Base-by-base conservation (phyloP, 768 basidiomycete genomes). In the Agaricus sinodeliciosus region DNA sequence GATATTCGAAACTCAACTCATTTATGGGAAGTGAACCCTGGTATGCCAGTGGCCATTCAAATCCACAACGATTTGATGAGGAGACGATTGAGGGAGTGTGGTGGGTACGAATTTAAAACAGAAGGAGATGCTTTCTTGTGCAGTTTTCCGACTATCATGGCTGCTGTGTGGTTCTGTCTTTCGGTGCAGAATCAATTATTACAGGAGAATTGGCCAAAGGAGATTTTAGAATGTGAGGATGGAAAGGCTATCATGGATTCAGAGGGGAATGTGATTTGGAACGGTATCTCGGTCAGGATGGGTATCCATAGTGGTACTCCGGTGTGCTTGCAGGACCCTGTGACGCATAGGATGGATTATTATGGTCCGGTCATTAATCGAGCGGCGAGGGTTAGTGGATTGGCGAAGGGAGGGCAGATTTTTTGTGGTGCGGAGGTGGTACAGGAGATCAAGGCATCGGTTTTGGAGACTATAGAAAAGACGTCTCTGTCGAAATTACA, bases 121-220 rank as follows among this genome's bases (percentile, higher is more conserved):
- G 96, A 99, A 84, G 96, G 96, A 26, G 96, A 98, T 62, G 85
- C 95, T 0, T 99, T 99, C 75, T 94, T 99, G 90, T 94, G 94
- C 49, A 92, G 95, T 18, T 99, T 99, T 78, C 89, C 91, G 2
- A 90, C 85, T 2, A 80, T 92, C 11, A 75, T 92, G 1, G 78
- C 88, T 0, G 96, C 92, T 0, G 69, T 97, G 15, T 85, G 92
- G 76, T 99, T 92, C 89, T 87, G 86, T 59, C 73, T 96, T 62
- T 83, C 80, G 27, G 88, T 94, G 15, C 96, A 98, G 65, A 70
- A 84, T 26, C 81, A 88, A 60, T 75, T 99, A 9, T 73, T 98
- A 22, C 73, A 85, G 27, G 84, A 88, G 55, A 69, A 81, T 11
- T 99, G 96, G 96, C 96, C 96, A 2, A 66, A 87, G 62, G 95